A percentile compares a stretch with the other conserved stretches of the same genome.
phyloP scores from a whole-genome alignment of 176 grass and related monocot genomes.

The Cymbopogon citratus region DNA sequence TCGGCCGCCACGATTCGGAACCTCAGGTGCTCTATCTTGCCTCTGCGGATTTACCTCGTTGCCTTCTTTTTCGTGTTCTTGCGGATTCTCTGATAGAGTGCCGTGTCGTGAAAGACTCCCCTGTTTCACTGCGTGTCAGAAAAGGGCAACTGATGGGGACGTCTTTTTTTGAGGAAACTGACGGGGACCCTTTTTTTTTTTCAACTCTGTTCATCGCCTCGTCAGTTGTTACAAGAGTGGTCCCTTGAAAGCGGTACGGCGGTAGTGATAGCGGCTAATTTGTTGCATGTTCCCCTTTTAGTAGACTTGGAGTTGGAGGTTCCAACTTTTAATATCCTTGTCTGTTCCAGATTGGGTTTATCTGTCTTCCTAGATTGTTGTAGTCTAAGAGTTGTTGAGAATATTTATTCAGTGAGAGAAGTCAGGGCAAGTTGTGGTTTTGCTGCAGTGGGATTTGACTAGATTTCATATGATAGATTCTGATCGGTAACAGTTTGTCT shows the following conservation, averaged over 20 bases:
- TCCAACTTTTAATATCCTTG: neutral
- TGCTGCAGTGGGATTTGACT: neutral
- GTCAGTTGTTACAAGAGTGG: neutral
- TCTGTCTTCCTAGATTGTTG: neutral
- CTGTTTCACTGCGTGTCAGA: neutral
- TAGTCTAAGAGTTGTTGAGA: neutral
- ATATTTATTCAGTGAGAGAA: neutral
- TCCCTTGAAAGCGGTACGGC: neutral
- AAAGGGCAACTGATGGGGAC: neutral
- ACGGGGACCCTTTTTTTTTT: neutral
- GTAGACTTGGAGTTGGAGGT: neutral
- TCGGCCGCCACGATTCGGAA: conserved; percentile 53
- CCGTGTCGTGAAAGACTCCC: conserved; percentile 2
- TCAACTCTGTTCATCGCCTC: neutral
- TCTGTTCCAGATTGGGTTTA: neutral
- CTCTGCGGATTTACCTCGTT: neutral
- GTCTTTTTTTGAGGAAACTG: neutral
- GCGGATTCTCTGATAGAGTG: neutral
- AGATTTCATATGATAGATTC: neutral
- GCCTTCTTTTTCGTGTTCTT: neutral
- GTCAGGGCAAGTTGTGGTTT: neutral
- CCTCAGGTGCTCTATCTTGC: conserved; percentile 32
- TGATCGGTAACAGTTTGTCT: neutral
- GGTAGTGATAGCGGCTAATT: neutral
- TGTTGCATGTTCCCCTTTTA: neutral